Conservation (phyloP, 805 yeast genomes). For the Candida pseudofarinosa region DNA sequence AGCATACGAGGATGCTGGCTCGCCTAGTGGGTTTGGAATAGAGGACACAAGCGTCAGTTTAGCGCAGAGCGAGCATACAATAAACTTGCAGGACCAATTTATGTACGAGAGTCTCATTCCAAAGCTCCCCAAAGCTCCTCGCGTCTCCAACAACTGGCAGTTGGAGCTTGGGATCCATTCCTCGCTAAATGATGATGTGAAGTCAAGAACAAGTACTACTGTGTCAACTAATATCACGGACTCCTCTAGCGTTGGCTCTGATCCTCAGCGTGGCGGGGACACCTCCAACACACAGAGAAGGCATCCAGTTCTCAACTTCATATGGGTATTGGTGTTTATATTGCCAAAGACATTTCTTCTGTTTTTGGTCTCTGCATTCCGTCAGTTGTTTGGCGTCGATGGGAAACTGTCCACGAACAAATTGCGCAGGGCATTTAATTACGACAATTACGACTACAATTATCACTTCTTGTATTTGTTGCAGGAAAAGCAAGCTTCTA, state of each 20-base stretch:
- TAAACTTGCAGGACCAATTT: slow-evolving; percentile 7
- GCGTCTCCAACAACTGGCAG: slow-evolving; percentile 38
- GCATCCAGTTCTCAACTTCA: slow-evolving; percentile 21
- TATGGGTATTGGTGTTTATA: slow-evolving; percentile 49
- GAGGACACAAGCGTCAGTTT: slow-evolving; percentile 1
- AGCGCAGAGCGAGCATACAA: slow-evolving; percentile 2
- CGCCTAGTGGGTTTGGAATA: slow-evolving; percentile 8
- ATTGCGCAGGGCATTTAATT: slow-evolving; percentile 25
- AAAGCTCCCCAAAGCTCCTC: slow-evolving; percentile 37
- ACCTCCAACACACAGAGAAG: neutral
- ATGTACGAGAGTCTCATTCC: slow-evolving; percentile 28
- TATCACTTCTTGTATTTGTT: slow-evolving; percentile 9
- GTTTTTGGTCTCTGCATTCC: slow-evolving; percentile 33
- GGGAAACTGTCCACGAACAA: slow-evolving; percentile 11
- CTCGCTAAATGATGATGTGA: slow-evolving; percentile 14
- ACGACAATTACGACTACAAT: slow-evolving; percentile 19
- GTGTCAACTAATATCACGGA: neutral
- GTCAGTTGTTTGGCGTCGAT: slow-evolving; percentile 18
- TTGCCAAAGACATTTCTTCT: slow-evolving; percentile 51
- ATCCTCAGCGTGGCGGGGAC: slow-evolving; percentile 2
- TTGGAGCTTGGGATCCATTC: slow-evolving; percentile 38
- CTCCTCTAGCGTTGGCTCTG: slow-evolving; percentile 21
- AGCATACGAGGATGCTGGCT: slow-evolving; percentile 2
- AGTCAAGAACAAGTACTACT: neutral
- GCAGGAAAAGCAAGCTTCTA: neutral